These are phyloP conservation scores for Blumeriella jaapii DNA, from an alignment of 2,329 filamentous ascomycete species.

Conservation along the genomic window DNA sequence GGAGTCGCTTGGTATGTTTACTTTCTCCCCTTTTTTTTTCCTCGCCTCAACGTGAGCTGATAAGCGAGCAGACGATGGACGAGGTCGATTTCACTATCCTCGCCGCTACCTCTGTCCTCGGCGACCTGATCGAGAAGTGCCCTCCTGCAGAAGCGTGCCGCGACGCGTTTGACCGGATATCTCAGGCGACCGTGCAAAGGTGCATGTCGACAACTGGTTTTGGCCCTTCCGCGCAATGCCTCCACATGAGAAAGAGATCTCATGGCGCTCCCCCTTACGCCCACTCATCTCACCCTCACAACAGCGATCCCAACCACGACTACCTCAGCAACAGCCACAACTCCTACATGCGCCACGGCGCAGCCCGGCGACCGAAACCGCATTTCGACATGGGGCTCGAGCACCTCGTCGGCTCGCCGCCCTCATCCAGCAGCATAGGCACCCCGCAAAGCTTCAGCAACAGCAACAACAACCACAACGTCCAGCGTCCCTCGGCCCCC, in stretches of 20 bases:
- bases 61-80: constrained; percentile 57
- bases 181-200: constrained; percentile 93
- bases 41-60: constrained; percentile 1
- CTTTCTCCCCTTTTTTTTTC: not conserved
- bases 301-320: constrained; percentile 6
- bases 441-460: constrained; percentile 2
- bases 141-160: constrained; percentile 89
- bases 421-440: not conserved
- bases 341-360: constrained; percentile 1
- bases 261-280: constrained; percentile 9
- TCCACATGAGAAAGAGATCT: constrained; percentile 17
- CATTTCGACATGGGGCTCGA: constrained; percentile 27
- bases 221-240: constrained; percentile 19
- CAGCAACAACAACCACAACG: not conserved
- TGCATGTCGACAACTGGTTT: constrained; percentile 59
- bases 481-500: not conserved
- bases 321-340: constrained; percentile 17
- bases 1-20: constrained; percentile 73
- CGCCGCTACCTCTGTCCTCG: constrained; percentile 83
- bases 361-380: constrained; percentile 18
- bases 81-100: constrained; percentile 97
- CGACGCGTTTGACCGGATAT: constrained; percentile 90
- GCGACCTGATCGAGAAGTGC: constrained; percentile 86
- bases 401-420: constrained; percentile 20
- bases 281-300: not conserved